Evolutionary conservation across 345 rosid genomes (phyloP).

Genomic region (Dimocarpus longan): DNA sequence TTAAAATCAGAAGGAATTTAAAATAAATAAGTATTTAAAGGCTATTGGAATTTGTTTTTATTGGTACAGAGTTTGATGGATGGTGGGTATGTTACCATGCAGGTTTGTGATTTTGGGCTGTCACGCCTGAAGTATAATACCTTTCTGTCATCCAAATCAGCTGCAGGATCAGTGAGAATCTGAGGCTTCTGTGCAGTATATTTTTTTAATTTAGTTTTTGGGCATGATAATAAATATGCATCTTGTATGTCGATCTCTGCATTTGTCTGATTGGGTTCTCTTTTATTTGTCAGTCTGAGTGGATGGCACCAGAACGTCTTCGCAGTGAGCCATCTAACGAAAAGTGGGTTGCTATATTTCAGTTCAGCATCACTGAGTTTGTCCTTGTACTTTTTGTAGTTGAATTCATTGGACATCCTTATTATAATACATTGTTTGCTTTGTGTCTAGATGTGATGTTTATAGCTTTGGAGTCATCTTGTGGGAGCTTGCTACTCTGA

Average conservation of each 20-base stretch:
- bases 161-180: slow-evolving; percentile 94
- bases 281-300: slow-evolving; percentile 79
- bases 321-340: slow-evolving; percentile 96
- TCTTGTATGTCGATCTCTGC: slow-evolving; percentile 11
- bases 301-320: slow-evolving; percentile 99
- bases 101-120: slow-evolving; percentile 98
- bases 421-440: slow-evolving; percentile 11
- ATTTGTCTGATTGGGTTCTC: slow-evolving; percentile 32
- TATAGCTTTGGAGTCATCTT: slow-evolving; percentile 97
- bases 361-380: neutral
- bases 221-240: slow-evolving; percentile 2
- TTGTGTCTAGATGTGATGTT: slow-evolving; percentile 79
- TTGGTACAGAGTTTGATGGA: neutral
- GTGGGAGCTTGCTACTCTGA: slow-evolving; percentile 97
- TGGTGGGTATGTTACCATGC: slow-evolving; percentile 24
- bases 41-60: neutral
- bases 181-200: neutral
- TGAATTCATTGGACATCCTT: neutral
- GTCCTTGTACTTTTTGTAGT: neutral
- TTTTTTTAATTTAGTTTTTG: neutral
- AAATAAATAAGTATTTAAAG: neutral
- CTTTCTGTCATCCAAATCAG: slow-evolving; percentile 95
- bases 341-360: slow-evolving; percentile 62
- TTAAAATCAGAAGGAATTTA: neutral
- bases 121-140: slow-evolving; percentile 98